Evolutionary conservation across 805 yeast species (phyloP), one percentile per base, ranked within the genome.

Genomic region (Wickerhamiella azymoides): DNA sequence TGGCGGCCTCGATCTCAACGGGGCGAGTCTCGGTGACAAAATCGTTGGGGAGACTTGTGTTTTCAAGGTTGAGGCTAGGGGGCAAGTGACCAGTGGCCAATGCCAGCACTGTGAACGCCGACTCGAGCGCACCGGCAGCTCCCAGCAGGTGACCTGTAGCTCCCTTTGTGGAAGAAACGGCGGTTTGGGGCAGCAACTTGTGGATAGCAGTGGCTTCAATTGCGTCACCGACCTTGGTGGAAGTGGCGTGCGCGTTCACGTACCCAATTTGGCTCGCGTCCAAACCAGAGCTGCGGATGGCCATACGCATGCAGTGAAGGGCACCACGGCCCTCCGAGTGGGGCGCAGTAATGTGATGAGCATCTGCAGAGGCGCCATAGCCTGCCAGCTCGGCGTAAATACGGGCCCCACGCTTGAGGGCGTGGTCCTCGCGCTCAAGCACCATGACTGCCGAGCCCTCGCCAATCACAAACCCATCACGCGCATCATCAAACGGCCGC

Each of bases 161-260:
- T 1, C 96, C 93, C 61, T 92, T 92, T 14, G 86, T 84, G 2
- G 96, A 82, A 1, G 92, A 77, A 1, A 92, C 76, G 37, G 56
- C 46, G 30, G 62, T 44, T 11, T 62, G 56, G 1, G 57, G 63
- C 46, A 84, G 74, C 3, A 71, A 60, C 7, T 57, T 40, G 40
- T 66, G 61, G 43, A 92, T 78, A 2, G 97, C 97, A 37, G 60
- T 59, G 55, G 81, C 77, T 58, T 92, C 99, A 0, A 95, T 92
- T 16, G 76, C 64, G 57, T 92, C 99, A 5, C 99, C 99, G 3
- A 88, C 64, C 6, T 68, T 65, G 0, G 99, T 92, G 0, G 95
- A 84, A 0, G 99, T 92, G 0, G 99, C 98, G 62, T 92, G 99
- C 1, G 98, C 96, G 62, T 93, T 92, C 40, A 92, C 70, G 57